A percentile compares a stretch with the other conserved stretches of the same genome.
These are phyloP conservation scores for Maudiozyma bulderi DNA, from an alignment of 805 yeast genomes.

Conservation along the genomic window DNA sequence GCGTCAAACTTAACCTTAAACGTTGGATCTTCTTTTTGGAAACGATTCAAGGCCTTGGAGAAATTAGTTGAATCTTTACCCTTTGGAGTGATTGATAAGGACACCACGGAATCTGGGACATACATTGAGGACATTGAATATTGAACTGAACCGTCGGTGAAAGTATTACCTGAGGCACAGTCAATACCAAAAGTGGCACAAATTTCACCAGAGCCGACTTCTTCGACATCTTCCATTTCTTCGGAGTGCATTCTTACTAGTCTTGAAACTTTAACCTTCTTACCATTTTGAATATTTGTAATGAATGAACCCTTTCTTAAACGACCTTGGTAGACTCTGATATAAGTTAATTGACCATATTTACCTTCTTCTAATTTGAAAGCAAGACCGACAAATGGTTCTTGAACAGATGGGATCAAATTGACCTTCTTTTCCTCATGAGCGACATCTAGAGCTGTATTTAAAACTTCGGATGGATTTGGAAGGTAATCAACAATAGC, in stretches of 20 bases:
- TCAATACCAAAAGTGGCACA: constrained; percentile 99
- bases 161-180: constrained; percentile 97
- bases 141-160: constrained; percentile 71
- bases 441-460: constrained; percentile 74
- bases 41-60: constrained; percentile 92
- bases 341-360: constrained; percentile 93
- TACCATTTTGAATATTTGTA: constrained; percentile 83
- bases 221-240: constrained; percentile 96
- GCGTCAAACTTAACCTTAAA: constrained; percentile 89
- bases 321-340: constrained; percentile 94
- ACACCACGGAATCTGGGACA: constrained; percentile 98
- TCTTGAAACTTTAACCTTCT: constrained; percentile 85
- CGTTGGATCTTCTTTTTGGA: constrained; percentile 98
- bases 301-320: constrained; percentile 84
- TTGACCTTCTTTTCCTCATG: constrained; percentile 59
- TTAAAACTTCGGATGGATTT: constrained; percentile 85
- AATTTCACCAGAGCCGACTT: constrained; percentile 95
- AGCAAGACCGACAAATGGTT: constrained; percentile 94
- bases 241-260: constrained; percentile 97
- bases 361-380: constrained; percentile 97
- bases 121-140: constrained; percentile 96
- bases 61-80: constrained; percentile 75
- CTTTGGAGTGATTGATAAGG: constrained; percentile 82
- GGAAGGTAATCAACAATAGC: constrained; percentile 95
- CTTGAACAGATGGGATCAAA: constrained; percentile 58